Percentiles rank a stretch among this genome's conserved stretches.
phyloP scores from a whole-genome alignment of 2,329 filamentous ascomycete species.

The Zasmidium citrigriseum region DNA sequence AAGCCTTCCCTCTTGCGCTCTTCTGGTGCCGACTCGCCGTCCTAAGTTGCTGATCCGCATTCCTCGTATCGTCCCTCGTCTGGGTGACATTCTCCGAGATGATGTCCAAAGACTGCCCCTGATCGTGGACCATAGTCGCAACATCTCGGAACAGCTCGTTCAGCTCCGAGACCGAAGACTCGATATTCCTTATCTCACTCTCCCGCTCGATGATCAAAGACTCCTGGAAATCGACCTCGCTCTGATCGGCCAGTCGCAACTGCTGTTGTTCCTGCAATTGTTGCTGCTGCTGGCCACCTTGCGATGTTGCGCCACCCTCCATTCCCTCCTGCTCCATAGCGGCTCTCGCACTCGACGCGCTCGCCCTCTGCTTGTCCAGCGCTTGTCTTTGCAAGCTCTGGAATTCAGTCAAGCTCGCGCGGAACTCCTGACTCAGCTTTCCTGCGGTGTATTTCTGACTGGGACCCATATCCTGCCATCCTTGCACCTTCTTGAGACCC shows the following conservation, averaged over 20 bases:
- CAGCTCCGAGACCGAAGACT: slow-evolving; percentile 90
- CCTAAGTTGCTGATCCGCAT: slow-evolving; percentile 81
- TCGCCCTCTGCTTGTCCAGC: slow-evolving; percentile 88
- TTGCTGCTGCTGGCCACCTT: slow-evolving; percentile 53
- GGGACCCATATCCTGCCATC: slow-evolving; percentile 71
- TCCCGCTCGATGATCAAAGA: slow-evolving; percentile 94
- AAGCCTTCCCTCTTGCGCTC: slow-evolving; percentile 91
- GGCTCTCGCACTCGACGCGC: slow-evolving; percentile 77
- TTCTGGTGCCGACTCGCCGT: slow-evolving; percentile 91
- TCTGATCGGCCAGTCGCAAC: slow-evolving; percentile 79
- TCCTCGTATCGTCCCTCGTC: slow-evolving; percentile 76
- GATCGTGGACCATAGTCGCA: slow-evolving; percentile 94
- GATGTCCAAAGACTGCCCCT: slow-evolving; percentile 83
- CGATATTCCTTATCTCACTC: slow-evolving; percentile 94
- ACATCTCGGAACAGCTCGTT: slow-evolving; percentile 98
- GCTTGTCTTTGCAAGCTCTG: slow-evolving; percentile 87
- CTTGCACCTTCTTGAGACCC: slow-evolving; percentile 87
- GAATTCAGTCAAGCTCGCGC: slow-evolving; percentile 84
- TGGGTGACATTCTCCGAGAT: slow-evolving; percentile 87
- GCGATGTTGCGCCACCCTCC: slow-evolving; percentile 42
- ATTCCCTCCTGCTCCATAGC: slow-evolving; percentile 58
- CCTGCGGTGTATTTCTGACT: slow-evolving; percentile 93
- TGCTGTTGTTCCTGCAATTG: slow-evolving; percentile 62
- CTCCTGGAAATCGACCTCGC: slow-evolving; percentile 97
- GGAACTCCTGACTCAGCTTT: slow-evolving; percentile 92